These are phyloP conservation scores for Volvariella surrecta DNA, from an alignment of 1,284 basidiomycete genomes.

Conservation along the genomic window DNA sequence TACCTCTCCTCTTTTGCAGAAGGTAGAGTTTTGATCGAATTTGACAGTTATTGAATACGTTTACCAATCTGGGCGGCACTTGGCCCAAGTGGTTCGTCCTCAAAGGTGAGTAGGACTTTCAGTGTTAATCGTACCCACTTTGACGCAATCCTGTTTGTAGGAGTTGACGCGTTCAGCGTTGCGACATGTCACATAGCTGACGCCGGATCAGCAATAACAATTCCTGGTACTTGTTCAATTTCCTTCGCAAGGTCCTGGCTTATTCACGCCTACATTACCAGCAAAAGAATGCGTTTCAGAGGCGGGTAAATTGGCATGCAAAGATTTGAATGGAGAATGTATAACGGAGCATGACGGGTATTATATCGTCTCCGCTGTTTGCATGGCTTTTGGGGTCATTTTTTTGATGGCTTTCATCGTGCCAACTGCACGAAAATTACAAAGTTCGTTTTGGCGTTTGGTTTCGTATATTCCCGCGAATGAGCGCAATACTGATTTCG, in stretches of 20 bases:
- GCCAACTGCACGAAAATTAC: slow-evolving; percentile 78
- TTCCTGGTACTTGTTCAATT: slow-evolving; percentile 39
- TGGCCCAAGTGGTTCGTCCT: slow-evolving; percentile 95
- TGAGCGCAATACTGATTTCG: slow-evolving; percentile 8
- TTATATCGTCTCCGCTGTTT: slow-evolving; percentile 78
- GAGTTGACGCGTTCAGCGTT: slow-evolving; percentile 80
- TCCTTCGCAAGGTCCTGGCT: background rate
- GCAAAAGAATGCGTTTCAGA: slow-evolving; percentile 87
- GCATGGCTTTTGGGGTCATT: slow-evolving; percentile 67
- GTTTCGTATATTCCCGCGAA: slow-evolving; percentile 3
- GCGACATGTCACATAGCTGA: slow-evolving; percentile 74
- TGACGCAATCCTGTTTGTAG: too few species aligned
- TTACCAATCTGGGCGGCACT: slow-evolving; percentile 95
- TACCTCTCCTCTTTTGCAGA: slow-evolving; percentile 6
- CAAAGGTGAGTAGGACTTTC: slow-evolving; percentile 44
- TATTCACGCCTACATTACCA: slow-evolving; percentile 16
- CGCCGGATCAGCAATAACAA: slow-evolving; percentile 37
- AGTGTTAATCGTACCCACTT: background rate
- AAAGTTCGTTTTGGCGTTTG: slow-evolving; percentile 50
- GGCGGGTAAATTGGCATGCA: slow-evolving; percentile 76
- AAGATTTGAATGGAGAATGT: slow-evolving; percentile 73
- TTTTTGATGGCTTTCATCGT: slow-evolving; percentile 75
- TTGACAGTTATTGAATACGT: slow-evolving; percentile 86
- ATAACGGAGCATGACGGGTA: slow-evolving; percentile 87
- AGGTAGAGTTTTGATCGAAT: slow-evolving; percentile 2